Evolutionary conservation across 2,329 filamentous ascomycete species (phyloP), one percentile per base, ranked within the genome.

Genomic region (Pseudogymnoascus sp.): DNA sequence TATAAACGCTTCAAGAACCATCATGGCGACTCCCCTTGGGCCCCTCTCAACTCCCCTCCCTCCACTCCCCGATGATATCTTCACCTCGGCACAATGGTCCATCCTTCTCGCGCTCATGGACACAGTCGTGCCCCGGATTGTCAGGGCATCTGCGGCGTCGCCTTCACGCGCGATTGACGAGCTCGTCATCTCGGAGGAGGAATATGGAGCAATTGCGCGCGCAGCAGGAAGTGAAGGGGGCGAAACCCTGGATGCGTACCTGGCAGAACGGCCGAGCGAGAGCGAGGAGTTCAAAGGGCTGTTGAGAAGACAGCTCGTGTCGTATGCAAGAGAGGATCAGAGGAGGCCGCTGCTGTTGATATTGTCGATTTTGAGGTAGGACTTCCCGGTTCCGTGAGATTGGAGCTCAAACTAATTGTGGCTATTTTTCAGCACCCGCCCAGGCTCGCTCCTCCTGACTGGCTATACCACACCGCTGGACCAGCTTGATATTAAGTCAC

Each of bases 361-460:
- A 12, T 60, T 71, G 33, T 68, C 68, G 18, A 61, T 68, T 18
- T 60, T 72, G 58, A 68, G 68, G 70, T 71, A 65, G 62, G 69
- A 62, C 9, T 7, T 36, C n/a, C 28, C 22, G 11, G 9, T 41
- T 43, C 9, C 20, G 18, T 41, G 22, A 53, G 12, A 60, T 53
- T 50, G 47, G 15, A 50, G 28, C 47, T 37, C 38, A 20, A 33
- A 22, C 35, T 60, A 30, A 58, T 22, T 18, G 3, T 59, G 33
- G 18, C 43, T 59, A 12, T 47, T 33, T 53, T 50, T 58, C 71
- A 89, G 85, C 63, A 85, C 84, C 20, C 80, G 82, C 35, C 71
- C 80, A 3, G 87, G 87, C 25, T 83, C 84, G 25, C 73, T 88
- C 15, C 71, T 88, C 5, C 75, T 90, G 53, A 91, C 88, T 0